A percentile compares a stretch with the other conserved stretches of the same genome.
Evolutionary conservation across 1,139 yeast species (phyloP).

Genomic region (Pneumocystis sp.): DNA sequence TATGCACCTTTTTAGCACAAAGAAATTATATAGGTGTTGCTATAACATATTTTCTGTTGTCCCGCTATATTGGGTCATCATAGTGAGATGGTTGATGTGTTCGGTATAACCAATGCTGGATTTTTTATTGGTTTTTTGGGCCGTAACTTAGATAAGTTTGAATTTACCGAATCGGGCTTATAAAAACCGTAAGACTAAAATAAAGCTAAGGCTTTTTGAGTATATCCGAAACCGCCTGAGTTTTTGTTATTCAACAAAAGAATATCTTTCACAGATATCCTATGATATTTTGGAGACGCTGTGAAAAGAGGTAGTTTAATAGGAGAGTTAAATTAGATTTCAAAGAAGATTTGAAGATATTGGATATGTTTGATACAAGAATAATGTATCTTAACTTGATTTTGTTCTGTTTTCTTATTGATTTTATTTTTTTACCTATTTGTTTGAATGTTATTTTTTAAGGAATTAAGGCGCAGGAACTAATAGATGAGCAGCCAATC

Average conservation of each 20-base stretch:
- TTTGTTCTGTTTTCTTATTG: not conserved
- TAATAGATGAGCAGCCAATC: slow-evolving; percentile 96
- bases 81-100: not conserved
- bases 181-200: not conserved
- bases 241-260: not conserved
- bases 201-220: not conserved
- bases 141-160: not conserved
- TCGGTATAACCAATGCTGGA: not conserved
- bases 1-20: not conserved
- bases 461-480: slow-evolving; percentile 20
- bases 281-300: not conserved
- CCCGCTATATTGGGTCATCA: not conserved
- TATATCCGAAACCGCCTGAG: not conserved
- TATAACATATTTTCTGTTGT: not conserved
- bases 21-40: not conserved
- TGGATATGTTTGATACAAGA: not conserved
- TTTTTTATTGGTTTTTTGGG: not conserved
- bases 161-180: not conserved
- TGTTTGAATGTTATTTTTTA: not conserved
- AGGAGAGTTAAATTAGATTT: too few species aligned
- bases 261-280: not conserved
- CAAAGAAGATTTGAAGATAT: not conserved
- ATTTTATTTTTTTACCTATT: not conserved
- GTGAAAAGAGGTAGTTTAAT: not conserved
- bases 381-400: not conserved